Percentiles rank a stretch among this genome's conserved stretches.
Evolutionary conservation across 2,329 filamentous ascomycete species (phyloP).

Genomic region (Chrysoporthe puriensis): DNA sequence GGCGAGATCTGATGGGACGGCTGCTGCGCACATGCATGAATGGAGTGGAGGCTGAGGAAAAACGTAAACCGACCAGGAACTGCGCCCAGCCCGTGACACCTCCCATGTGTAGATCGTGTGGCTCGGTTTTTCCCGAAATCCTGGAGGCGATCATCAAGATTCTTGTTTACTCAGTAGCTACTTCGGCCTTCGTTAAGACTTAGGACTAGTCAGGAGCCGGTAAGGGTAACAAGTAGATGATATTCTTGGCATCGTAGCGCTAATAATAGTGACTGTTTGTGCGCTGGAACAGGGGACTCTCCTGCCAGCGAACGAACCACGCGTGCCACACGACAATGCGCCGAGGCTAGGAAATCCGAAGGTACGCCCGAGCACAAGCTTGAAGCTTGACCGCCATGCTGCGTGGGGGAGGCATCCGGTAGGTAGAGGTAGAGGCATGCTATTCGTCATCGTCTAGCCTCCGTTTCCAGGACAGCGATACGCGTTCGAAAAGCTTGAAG

Average conservation of each 20-base stretch:
- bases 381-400: neutral
- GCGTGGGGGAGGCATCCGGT: neutral
- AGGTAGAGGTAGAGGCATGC: neutral
- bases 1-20: neutral
- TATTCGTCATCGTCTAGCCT: neutral
- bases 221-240: neutral
- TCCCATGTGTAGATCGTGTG: neutral
- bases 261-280: neutral
- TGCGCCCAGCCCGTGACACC: slow-evolving; percentile 3
- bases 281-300: no score
- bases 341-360: neutral
- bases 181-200: neutral
- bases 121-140: neutral
- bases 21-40: neutral
- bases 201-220: neutral
- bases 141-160: neutral
- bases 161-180: neutral
- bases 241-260: neutral
- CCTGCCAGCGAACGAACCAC: neutral
- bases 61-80: neutral
- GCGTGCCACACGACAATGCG: neutral
- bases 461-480: neutral
- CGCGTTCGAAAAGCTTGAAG: neutral
- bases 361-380: neutral
- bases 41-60: neutral